Percentiles rank a stretch among this genome's conserved stretches.
phyloP scores from a whole-genome alignment of 306 rosid genomes.

The Malus asiatica region DNA sequence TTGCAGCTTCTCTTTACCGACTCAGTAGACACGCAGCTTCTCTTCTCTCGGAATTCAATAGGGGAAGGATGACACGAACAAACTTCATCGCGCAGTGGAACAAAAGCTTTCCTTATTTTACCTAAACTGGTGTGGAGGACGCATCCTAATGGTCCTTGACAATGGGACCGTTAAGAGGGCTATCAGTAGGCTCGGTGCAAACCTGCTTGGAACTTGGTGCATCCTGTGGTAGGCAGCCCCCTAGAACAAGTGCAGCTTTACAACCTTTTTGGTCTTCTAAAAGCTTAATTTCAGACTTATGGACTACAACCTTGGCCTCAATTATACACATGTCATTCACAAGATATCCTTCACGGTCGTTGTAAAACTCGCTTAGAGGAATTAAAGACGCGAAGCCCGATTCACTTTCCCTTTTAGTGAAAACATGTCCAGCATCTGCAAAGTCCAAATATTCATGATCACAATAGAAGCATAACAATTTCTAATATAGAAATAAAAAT shows the following conservation, averaged over 20 bases:
- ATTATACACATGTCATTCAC: neutral
- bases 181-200: neutral
- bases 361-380: neutral
- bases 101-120: neutral
- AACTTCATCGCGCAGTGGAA: neutral
- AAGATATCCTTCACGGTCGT: neutral
- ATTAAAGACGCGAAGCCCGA: constrained; percentile 2
- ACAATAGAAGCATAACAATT: neutral
- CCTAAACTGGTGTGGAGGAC: neutral
- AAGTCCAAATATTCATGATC: neutral
- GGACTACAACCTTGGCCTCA: neutral
- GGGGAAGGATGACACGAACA: neutral
- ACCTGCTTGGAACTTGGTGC: neutral
- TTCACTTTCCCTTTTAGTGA: neutral
- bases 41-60: neutral
- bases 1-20: neutral
- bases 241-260: neutral
- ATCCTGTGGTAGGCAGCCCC: neutral
- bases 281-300: neutral
- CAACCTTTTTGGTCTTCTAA: neutral
- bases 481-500: neutral
- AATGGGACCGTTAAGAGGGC: neutral
- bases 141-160: neutral
- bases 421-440: neutral
- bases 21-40: neutral